Conservation (phyloP, 2,329 filamentous ascomycete species). For the Aspergillus fijiensis region DNA sequence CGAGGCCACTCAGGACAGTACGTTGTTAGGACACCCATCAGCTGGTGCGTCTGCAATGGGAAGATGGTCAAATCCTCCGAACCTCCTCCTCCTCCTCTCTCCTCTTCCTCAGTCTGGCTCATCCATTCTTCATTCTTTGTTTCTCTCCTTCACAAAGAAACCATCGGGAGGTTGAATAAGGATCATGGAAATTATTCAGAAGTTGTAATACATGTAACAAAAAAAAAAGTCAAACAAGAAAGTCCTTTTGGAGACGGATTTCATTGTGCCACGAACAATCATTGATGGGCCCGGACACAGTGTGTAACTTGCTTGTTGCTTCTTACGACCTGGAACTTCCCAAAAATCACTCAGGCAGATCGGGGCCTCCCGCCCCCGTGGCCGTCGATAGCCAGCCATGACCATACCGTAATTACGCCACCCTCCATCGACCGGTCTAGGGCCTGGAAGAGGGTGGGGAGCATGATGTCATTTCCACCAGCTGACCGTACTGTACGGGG, state of each 20-base stretch:
- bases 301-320: neutral
- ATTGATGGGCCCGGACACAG: neutral
- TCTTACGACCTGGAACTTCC: neutral
- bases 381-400: conserved; percentile 5
- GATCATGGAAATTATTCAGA: neutral
- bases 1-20: neutral
- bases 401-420: conserved; percentile 17
- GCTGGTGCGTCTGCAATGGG: neutral
- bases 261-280: neutral
- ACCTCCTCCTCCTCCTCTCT: neutral
- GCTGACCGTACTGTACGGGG: conserved; percentile 14
- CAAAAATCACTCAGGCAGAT: conserved; percentile 20
- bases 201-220: neutral
- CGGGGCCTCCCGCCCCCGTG: conserved; percentile 11
- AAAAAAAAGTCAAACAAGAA: neutral
- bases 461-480: conserved; percentile 26
- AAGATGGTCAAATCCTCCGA: neutral
- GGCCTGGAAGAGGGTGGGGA: conserved; percentile 16
- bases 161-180: neutral
- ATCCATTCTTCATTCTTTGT: neutral
- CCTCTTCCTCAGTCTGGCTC: neutral
- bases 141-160: neutral
- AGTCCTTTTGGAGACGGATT: neutral
- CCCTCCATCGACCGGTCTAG: conserved; percentile 32
- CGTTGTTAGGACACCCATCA: neutral